These are phyloP conservation scores for grape (Vitis vinifera) DNA, from an alignment of 164 flowering plant species.

Conservation along the genomic window ASM3070453v1 NC_081812.1:11181001-11181500, in stretches of 20 bases:
- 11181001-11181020: background rate
- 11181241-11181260: background rate
- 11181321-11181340: conserved; percentile 5
- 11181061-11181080: background rate
- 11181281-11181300: conserved; percentile 96
- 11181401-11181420: too few relatives aligned
- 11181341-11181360: background rate
- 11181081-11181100: conserved; percentile 93
- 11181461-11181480: too few relatives aligned
- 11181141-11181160: conserved; percentile 73
- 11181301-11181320: conserved; percentile 95
- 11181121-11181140: conserved; percentile 91
- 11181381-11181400: too few relatives aligned
- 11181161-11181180: conserved; percentile 67
- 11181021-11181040: background rate
- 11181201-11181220: conserved; percentile 8
- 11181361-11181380: background rate
- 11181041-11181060: background rate
- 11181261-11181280: conserved; percentile 52
- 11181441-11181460: too few relatives aligned
- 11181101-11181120: conserved; percentile 93
- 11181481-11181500: too few relatives aligned
- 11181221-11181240: background rate
- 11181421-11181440: too few relatives aligned
- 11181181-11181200: conserved; percentile 89